Percentiles rank a stretch among this genome's conserved stretches.
These are phyloP conservation scores for Microdochium trichocladiopsis DNA, from an alignment of 2,329 filamentous ascomycete genomes.

Conservation along the genomic window DNA sequence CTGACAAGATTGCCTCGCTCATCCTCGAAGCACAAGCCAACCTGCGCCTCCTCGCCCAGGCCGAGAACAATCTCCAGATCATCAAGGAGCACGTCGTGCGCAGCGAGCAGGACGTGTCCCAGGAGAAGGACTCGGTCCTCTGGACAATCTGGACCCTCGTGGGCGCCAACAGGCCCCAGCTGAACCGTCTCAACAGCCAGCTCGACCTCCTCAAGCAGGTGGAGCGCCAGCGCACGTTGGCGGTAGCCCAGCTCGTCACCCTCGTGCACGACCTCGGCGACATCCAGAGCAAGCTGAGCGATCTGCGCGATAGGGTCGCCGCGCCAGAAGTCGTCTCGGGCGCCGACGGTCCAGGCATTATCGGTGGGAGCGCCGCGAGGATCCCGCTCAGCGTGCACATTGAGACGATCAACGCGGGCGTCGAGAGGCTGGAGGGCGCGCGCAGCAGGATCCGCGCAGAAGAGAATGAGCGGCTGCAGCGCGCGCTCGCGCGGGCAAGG, in stretches of 20 bases:
- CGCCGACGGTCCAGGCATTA: constrained; percentile 13
- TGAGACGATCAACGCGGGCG: constrained; percentile 63
- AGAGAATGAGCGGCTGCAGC: constrained; percentile 50
- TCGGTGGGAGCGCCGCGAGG: constrained; percentile 32
- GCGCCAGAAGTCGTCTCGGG: constrained; percentile 53
- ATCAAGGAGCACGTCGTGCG: constrained; percentile 64
- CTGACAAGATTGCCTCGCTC: constrained; percentile 60
- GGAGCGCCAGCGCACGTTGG: constrained; percentile 56
- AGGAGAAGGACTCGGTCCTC: constrained; percentile 58
- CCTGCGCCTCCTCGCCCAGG: constrained; percentile 55
- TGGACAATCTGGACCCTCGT: constrained; percentile 67
- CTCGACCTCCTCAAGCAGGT: constrained; percentile 59
- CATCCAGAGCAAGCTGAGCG: constrained; percentile 64
- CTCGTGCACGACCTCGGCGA: constrained; percentile 67
- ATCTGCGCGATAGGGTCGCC: constrained; percentile 64
- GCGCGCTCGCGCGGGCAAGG: constrained; percentile 40
- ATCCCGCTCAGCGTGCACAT: constrained; percentile 69
- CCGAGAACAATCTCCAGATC: constrained; percentile 61
- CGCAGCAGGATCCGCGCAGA: constrained; percentile 50
- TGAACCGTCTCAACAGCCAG: constrained; percentile 56
- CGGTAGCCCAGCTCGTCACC: constrained; percentile 60
- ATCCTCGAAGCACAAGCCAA: constrained; percentile 66
- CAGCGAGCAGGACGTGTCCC: constrained; percentile 51
- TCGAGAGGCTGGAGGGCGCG: constrained; percentile 63
- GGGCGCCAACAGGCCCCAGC: constrained; percentile 57